phyloP scores from a whole-genome alignment of 2,329 filamentous ascomycete species.

The Cadophora sp. region DNA sequence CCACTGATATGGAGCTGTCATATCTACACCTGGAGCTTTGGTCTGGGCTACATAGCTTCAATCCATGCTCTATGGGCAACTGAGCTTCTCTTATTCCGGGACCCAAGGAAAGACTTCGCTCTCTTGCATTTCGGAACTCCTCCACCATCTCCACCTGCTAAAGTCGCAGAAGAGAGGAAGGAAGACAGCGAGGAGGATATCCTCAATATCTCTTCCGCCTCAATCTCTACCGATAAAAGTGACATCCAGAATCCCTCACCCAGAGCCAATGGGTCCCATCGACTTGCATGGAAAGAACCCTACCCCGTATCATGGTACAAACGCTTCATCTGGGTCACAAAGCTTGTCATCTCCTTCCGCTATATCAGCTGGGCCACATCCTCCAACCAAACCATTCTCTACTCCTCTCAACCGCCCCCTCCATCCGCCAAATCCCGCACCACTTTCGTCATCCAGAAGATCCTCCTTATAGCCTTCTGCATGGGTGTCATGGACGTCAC shows the following conservation, averaged over 20 bases:
- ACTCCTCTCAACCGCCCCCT: slow-evolving; percentile 4
- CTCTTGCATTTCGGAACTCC: slow-evolving; percentile 9
- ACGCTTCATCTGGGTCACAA: slow-evolving; percentile 22
- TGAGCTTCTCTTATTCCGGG: slow-evolving; percentile 26
- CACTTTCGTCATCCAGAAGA: slow-evolving; percentile 8
- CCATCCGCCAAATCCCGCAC: slow-evolving; percentile 7
- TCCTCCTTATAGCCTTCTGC: slow-evolving; percentile 12
- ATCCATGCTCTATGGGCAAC: slow-evolving; percentile 23
- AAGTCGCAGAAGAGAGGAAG: not conserved
- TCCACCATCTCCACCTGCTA: not conserved
- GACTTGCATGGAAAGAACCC: slow-evolving; percentile 19
- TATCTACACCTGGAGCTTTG: slow-evolving; percentile 20
- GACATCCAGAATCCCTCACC: not conserved
- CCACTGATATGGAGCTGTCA: slow-evolving; percentile 25
- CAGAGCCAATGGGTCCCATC: not conserved
- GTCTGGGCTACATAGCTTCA: slow-evolving; percentile 21
- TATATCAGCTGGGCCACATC: slow-evolving; percentile 24
- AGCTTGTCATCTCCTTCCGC: slow-evolving; percentile 21
- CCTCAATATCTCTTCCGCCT: not conserved
- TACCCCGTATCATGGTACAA: slow-evolving; percentile 17
- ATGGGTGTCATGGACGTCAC: slow-evolving; percentile 21
- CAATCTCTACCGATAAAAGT: not conserved
- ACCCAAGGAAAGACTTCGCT: slow-evolving; percentile 23
- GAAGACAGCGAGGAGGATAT: slow-evolving; percentile 9
- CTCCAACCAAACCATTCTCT: not conserved